Conservation (phyloP, 208 protist genomes). For the Leishmania turanica region DNA sequence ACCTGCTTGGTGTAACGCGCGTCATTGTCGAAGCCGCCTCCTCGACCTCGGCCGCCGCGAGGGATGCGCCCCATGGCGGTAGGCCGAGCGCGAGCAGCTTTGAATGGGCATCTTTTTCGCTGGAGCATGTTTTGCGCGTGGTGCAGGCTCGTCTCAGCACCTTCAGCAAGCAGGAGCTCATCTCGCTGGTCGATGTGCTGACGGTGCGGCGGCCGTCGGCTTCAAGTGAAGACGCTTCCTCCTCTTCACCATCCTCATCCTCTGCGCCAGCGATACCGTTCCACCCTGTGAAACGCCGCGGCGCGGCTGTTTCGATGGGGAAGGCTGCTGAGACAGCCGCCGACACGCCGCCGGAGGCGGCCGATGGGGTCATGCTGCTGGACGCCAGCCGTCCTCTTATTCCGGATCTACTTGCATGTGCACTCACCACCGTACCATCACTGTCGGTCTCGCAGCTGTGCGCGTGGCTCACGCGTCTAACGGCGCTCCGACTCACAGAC, state of each 20-base stretch:
- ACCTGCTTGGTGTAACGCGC: slow-evolving; percentile 50
- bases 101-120: slow-evolving; percentile 25
- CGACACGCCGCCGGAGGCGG: neutral
- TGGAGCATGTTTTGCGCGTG: slow-evolving; percentile 24
- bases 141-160: slow-evolving; percentile 45
- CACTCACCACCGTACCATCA: slow-evolving; percentile 15
- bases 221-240: neutral
- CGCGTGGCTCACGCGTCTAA: slow-evolving; percentile 57
- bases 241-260: neutral
- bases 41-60: neutral
- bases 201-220: slow-evolving; percentile 31
- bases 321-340: neutral
- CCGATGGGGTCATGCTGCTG: neutral
- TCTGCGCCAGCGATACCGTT: neutral
- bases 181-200: slow-evolving; percentile 55
- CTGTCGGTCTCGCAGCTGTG: slow-evolving; percentile 53
- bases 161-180: slow-evolving; percentile 54
- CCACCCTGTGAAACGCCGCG: neutral
- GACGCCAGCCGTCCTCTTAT: slow-evolving; percentile 24
- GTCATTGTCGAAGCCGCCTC: slow-evolving; percentile 37
- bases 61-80: slow-evolving; percentile 4
- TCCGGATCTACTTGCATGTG: slow-evolving; percentile 22
- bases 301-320: neutral
- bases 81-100: neutral
- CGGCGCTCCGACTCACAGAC: slow-evolving; percentile 34